phyloP scores from a whole-genome alignment of 1,284 basidiomycete genomes.

The Puccinia coronata region DNA sequence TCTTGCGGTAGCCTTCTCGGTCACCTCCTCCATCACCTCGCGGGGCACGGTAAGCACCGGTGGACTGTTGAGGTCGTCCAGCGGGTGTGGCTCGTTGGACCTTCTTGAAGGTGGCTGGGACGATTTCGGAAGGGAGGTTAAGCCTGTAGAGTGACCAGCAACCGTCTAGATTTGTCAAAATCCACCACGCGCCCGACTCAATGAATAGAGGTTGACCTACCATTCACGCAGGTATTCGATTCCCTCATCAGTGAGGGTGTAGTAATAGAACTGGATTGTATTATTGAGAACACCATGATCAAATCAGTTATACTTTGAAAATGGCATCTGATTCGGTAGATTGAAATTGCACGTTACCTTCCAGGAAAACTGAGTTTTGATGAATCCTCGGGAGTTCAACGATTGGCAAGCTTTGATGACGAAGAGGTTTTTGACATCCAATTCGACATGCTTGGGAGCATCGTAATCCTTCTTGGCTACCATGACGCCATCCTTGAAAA shows the following conservation, averaged over 20 bases:
- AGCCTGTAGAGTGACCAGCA: neutral
- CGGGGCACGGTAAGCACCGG: constrained; percentile 74
- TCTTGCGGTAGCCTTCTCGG: constrained; percentile 79
- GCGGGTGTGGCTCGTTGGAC: constrained; percentile 59
- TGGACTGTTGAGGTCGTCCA: constrained; percentile 68
- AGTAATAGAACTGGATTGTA: constrained; percentile 62
- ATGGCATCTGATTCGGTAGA: constrained; percentile 58
- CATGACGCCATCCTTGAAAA: constrained; percentile 99
- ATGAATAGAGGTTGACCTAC: constrained; percentile 62
- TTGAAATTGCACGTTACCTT: constrained; percentile 38
- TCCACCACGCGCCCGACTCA: neutral
- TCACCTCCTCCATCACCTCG: constrained; percentile 66
- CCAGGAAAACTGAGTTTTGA: constrained; percentile 82
- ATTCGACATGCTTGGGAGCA: constrained; percentile 93
- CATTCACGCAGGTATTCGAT: constrained; percentile 92
- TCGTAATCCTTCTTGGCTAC: constrained; percentile 99
- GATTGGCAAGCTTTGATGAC: constrained; percentile 99
- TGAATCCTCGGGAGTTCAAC: constrained; percentile 89
- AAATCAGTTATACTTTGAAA: neutral
- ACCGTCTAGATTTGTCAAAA: neutral
- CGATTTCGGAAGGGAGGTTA: constrained; percentile 64
- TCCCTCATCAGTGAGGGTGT: constrained; percentile 88
- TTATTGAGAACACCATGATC: constrained; percentile 64
- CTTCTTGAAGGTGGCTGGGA: constrained; percentile 93
- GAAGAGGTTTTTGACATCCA: constrained; percentile 94